Percentiles rank a stretch among this genome's conserved stretches.
These are phyloP conservation scores for Chytriomyces confervae DNA, from an alignment of 192 early-diverging fungal species.

Conservation along the genomic window DNA sequence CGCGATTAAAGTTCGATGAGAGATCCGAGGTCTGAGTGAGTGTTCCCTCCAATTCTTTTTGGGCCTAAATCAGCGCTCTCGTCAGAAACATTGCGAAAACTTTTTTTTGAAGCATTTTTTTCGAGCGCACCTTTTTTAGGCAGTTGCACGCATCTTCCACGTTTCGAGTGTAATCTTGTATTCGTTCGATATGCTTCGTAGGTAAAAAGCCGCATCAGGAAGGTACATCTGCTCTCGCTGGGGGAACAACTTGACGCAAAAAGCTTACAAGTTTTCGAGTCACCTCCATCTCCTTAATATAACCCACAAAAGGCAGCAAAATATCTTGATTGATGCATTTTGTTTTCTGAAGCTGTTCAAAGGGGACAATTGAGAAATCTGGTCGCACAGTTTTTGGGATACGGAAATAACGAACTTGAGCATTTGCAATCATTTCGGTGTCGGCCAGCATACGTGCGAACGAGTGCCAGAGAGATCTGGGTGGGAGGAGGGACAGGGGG, in stretches of 20 bases:
- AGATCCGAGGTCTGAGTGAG: constrained; percentile 35
- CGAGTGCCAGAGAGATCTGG: constrained; percentile 43
- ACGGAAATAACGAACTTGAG: constrained; percentile 37
- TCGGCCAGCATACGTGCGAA: constrained; percentile 46
- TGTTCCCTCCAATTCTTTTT: constrained; percentile 41
- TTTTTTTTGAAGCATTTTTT: too few species aligned
- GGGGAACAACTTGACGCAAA: not conserved
- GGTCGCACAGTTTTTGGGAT: not conserved
- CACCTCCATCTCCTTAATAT: constrained; percentile 52
- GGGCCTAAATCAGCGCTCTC: constrained; percentile 28
- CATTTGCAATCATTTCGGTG: constrained; percentile 39
- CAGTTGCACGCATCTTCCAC: constrained; percentile 44
- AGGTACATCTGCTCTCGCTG: not conserved
- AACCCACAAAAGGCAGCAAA: constrained; percentile 38
- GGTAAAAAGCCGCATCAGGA: constrained; percentile 2
- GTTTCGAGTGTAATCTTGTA: constrained; percentile 38
- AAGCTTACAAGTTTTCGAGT: constrained; percentile 31
- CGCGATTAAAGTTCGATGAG: constrained; percentile 34
- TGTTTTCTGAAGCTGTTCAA: constrained; percentile 19
- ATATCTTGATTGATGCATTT: constrained; percentile 47
- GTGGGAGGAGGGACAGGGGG: not conserved
- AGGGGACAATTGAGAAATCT: not conserved
- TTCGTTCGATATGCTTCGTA: constrained; percentile 45
- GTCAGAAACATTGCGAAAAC: not conserved
- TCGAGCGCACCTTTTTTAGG: constrained; percentile 40